A percentile compares a stretch with the other conserved stretches of the same genome.
Conservation (phyloP, 345 rosid genomes). For the Moricandia moricandioides region DNA sequence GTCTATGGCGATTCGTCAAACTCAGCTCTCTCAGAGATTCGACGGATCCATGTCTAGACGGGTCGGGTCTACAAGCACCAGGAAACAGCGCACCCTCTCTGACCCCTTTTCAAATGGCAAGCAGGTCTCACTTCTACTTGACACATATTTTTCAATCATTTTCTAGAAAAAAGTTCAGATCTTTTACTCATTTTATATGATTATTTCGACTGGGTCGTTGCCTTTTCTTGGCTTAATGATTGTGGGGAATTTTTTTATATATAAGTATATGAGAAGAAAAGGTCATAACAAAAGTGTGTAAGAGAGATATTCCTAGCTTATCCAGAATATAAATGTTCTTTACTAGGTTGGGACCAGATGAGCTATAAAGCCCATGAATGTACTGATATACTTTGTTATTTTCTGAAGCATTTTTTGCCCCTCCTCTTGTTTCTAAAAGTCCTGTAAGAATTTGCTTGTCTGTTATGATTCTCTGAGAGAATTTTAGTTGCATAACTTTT, state of each 20-base stretch:
- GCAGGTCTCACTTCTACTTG: slow-evolving; percentile 47
- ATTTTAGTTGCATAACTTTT: too few species aligned
- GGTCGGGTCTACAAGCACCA: slow-evolving; percentile 74
- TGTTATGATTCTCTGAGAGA: not conserved
- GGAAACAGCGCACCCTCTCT: slow-evolving; percentile 53
- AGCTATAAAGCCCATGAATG: slow-evolving; percentile 6
- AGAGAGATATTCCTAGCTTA: not conserved
- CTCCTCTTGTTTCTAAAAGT: not conserved
- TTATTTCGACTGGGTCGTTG: not conserved
- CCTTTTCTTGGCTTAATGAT: slow-evolving; percentile 27
- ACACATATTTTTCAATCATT: not conserved
- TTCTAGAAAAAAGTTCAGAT: not conserved
- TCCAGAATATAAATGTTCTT: slow-evolving; percentile 6
- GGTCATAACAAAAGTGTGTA: slow-evolving; percentile 23
- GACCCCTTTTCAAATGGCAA: slow-evolving; percentile 73
- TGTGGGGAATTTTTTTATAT: slow-evolving; percentile 7
- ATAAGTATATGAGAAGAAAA: slow-evolving; percentile 23
- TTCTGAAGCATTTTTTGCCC: not conserved
- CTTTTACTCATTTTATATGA: slow-evolving; percentile 18
- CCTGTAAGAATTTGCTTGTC: not conserved
- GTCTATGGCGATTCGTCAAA: slow-evolving; percentile 91
- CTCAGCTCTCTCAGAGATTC: slow-evolving; percentile 83
- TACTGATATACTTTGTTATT: slow-evolving; percentile 2
- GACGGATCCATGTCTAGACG: slow-evolving; percentile 98
- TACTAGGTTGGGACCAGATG: slow-evolving; percentile 29